Base-by-base conservation (phyloP, 2,329 filamentous ascomycete species). In the Chrysoporthe deuterocubensis region DNA sequence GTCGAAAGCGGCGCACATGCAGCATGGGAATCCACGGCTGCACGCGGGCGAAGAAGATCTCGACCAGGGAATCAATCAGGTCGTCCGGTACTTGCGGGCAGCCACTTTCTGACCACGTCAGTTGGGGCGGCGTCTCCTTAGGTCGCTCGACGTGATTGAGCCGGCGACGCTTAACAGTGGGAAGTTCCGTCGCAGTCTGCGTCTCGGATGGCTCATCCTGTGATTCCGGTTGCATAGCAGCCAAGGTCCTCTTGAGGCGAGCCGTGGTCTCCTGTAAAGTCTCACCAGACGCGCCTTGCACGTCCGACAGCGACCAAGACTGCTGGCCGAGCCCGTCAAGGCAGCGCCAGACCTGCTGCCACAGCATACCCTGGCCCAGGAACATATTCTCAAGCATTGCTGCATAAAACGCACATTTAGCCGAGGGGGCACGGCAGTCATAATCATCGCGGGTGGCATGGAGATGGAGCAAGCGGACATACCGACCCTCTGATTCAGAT, bases 21-120 rank as follows among this genome's bases (percentile, higher is more conserved):
- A 79, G 64, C 62, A 80, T 78, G 4, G 77, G 78, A 14, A 80
- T 80, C 76, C 78, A 82, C 1, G 79, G 79, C 62, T 81, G 80
- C 1, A 81, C 74, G 2, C 73, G 67, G 0, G 68, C 65, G 54
- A 81, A 80, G 68, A 81, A 81, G 1, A 76, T 73, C 1, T 78
- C 76, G 16, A 79, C 73, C 8, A 79, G 70, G 6, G 71, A 68
- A 40, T 76, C 75, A 4, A 81, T 73, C 1, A 81, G 72, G 14
- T 79, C 74, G 5, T 75, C 73, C 4, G 76, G 71, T 4, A 78
- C 67, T 2, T 26, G 50, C 13, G 50, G 32, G 50, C 50, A 7
- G 21, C 21, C 50, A 18, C 44, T n/a, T 18, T 18, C 50, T 18
- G 50, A 26, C 26, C 3, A 32, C 48, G n/a, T 21, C n/a, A 52